A percentile compares a stretch with the other conserved stretches of the same genome.
Evolutionary conservation across 495 filamentous ascomycete species (phyloP).

Genomic region (Chaetomidium leptoderma): DNA sequence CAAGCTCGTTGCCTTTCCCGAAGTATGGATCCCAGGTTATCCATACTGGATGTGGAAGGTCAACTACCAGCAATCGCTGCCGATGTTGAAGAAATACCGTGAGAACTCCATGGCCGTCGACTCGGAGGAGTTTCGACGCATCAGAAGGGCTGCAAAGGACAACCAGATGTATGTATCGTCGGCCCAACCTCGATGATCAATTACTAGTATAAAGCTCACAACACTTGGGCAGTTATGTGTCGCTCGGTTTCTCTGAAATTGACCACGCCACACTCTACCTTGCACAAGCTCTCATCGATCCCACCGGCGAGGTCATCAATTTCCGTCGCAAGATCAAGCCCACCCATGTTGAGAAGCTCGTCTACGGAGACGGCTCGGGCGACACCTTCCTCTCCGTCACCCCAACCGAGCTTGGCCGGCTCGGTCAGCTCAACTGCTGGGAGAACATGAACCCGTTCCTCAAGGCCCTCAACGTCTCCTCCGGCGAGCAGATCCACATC

Average conservation of each 20-base stretch:
- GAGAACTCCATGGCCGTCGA: background rate
- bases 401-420: background rate
- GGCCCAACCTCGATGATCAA: too few relatives aligned
- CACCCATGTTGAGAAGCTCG: background rate
- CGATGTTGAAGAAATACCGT: background rate
- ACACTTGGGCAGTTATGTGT: too few relatives aligned
- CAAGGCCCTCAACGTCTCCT: background rate
- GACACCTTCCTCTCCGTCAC: background rate
- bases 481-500: background rate
- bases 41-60: slow-evolving; percentile 1
- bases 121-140: background rate
- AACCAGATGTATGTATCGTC: too few relatives aligned
- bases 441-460: slow-evolving; percentile 2
- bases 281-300: slow-evolving; percentile 1
- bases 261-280: background rate
- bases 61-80: too few relatives aligned
- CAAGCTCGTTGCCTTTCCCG: slow-evolving; percentile 2
- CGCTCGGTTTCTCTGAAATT: background rate
- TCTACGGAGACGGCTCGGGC: slow-evolving; percentile 1
- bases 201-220: too few relatives aligned
- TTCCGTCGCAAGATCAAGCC: background rate
- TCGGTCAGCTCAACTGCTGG: background rate
- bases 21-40: background rate
- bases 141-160: background rate
- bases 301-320: background rate